Percentiles rank a stretch among this genome's conserved stretches.
phyloP scores from a whole-genome alignment of 345 rosid species.

The Litchi chinensis region DNA sequence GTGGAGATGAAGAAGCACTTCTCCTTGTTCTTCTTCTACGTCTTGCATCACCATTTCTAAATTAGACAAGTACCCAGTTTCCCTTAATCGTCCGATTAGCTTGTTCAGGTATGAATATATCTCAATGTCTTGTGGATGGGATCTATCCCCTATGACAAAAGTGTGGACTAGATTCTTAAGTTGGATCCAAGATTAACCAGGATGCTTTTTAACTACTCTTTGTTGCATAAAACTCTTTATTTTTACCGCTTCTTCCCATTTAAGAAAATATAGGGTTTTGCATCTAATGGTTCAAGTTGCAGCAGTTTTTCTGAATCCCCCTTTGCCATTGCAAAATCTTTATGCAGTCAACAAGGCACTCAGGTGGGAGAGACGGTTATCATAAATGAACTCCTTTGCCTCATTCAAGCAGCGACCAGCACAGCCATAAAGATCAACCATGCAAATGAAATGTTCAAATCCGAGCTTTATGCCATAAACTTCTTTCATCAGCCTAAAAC shows the following conservation, averaged over 20 bases:
- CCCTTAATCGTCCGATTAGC: constrained; percentile 35
- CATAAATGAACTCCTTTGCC: constrained; percentile 45
- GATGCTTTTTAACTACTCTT: constrained; percentile 41
- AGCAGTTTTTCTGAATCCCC: constrained; percentile 45
- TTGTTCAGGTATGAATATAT: constrained; percentile 36
- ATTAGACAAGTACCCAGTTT: constrained; percentile 38
- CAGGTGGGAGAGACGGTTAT: constrained; percentile 40
- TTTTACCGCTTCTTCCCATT: constrained; percentile 48
- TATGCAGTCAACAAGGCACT: constrained; percentile 47
- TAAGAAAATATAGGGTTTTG: constrained; percentile 43
- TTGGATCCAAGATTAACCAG: constrained; percentile 61
- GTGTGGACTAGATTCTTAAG: constrained; percentile 39
- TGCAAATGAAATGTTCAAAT: constrained; percentile 52
- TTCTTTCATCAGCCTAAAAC: constrained; percentile 49
- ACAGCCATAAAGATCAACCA: constrained; percentile 64
- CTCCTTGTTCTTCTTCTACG: constrained; percentile 44
- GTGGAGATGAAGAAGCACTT: constrained; percentile 40
- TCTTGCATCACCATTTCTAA: constrained; percentile 37
- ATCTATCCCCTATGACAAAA: constrained; percentile 44
- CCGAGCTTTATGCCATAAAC: constrained; percentile 42
- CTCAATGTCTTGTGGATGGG: constrained; percentile 28
- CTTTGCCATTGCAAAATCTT: constrained; percentile 39
- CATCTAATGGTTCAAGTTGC: constrained; percentile 37
- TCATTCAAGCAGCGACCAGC: constrained; percentile 41
- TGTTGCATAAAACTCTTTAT: constrained; percentile 42